Percentiles rank a stretch among this genome's conserved stretches.
phyloP scores from a whole-genome alignment of 2,329 filamentous ascomycete species.

The Teratosphaeriaceae sp. region DNA sequence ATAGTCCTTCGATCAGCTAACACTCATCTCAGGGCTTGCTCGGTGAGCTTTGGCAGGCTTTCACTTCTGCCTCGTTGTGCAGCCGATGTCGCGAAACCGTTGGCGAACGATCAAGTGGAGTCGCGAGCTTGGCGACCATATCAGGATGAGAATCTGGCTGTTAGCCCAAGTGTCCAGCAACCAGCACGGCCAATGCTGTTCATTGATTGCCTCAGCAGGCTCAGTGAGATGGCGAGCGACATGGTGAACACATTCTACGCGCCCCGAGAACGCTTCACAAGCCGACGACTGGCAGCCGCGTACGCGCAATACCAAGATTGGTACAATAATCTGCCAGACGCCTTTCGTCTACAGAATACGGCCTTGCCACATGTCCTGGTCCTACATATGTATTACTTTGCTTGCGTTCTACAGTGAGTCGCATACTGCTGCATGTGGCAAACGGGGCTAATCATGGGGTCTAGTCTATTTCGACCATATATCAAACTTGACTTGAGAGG shows the following conservation, averaged over 20 bases:
- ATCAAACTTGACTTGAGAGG: constrained; percentile 55
- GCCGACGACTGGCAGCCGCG: constrained; percentile 54
- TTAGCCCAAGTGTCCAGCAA: constrained; percentile 60
- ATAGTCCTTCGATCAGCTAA: not conserved
- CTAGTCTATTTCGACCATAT: constrained; percentile 63
- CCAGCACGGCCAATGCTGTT: constrained; percentile 48
- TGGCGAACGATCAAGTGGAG: constrained; percentile 27
- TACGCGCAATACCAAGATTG: constrained; percentile 66
- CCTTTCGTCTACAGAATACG: constrained; percentile 58
- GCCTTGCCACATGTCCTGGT: constrained; percentile 68
- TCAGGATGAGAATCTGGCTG: constrained; percentile 25
- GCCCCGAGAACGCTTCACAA: constrained; percentile 58
- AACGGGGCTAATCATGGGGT: constrained; percentile 40
- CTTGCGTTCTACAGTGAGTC: constrained; percentile 17
- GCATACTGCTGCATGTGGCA: too few species aligned
- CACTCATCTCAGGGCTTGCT: constrained; percentile 32
- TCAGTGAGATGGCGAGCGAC: constrained; percentile 68
- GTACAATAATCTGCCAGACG: constrained; percentile 61
- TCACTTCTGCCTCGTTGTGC: constrained; percentile 43
- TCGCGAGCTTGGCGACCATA: constrained; percentile 31
- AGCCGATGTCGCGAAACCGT: constrained; percentile 42
- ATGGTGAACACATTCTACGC: constrained; percentile 67
- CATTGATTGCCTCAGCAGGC: constrained; percentile 55
- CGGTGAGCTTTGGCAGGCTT: constrained; percentile 41
- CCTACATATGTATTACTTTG: constrained; percentile 39